Evolutionary conservation across 148 eudicot species (phyloP).

Genomic region (Linanthus parryae): DNA sequence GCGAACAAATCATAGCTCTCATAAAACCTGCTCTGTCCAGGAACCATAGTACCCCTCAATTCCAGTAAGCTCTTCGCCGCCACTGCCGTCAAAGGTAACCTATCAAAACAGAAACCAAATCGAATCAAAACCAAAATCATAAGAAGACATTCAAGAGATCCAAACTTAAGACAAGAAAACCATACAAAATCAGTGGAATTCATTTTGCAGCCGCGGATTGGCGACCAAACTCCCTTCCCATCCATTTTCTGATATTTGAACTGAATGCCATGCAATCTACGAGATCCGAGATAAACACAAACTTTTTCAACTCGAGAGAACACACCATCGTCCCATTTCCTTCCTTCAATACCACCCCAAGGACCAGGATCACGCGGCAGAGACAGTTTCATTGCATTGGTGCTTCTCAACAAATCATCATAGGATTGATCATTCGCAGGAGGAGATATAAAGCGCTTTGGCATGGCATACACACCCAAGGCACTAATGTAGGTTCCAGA

Average conservation of each 20-base stretch:
- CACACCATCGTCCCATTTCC: neutral
- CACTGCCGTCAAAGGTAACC: no score
- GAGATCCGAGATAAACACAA: neutral
- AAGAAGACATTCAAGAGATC: no score
- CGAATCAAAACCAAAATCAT: no score
- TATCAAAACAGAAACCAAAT: no score
- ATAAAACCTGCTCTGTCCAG: no score
- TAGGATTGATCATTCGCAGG: neutral
- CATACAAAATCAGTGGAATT: no score
- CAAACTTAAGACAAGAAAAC: no score
- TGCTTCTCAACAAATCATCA: neutral
- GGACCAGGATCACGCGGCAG: neutral
- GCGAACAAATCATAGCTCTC: no score
- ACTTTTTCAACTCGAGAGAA: neutral
- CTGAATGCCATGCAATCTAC: neutral
- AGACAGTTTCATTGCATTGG: neutral
- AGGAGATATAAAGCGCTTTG: neutral
- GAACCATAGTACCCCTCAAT: no score
- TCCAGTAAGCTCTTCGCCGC: no score
- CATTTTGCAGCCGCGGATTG: neutral
- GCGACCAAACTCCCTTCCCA: neutral
- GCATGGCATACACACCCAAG: conserved; percentile 4
- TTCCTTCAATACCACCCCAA: neutral
- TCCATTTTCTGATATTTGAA: neutral
- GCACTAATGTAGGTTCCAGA: conserved; percentile 1